Base-by-base conservation (phyloP, 1,284 basidiomycete genomes). In the Cryptococcus maquisensis region DNA sequence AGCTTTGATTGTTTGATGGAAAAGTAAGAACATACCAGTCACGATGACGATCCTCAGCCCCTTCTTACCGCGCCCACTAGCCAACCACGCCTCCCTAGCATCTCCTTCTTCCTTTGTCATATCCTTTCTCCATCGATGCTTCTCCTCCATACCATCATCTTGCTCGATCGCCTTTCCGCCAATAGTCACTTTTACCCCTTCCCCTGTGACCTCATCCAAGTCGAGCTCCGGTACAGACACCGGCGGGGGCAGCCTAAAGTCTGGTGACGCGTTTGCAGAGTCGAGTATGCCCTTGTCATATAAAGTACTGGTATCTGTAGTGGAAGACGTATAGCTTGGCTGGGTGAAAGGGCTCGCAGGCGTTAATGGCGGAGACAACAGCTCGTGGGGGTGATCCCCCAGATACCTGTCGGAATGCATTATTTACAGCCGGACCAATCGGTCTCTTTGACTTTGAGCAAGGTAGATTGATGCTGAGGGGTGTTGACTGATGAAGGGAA, bases 21-120 rank as follows among this genome's bases (percentile, higher is more conserved):
- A 21, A 28, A n/a, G 28, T 9, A 36, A n/a, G 47, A 26, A 63
- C 68, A 49, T 41, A 72, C 71, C 69, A 1, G 74, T 76, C 10
- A 76, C 74, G 52, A 76, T 74, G 45, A 76, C 72, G 32, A 76
- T 73, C 9, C 73, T 49, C 40, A 76, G 45, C 1, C 70, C 71
- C 18, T 56, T 62, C 47, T 71, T 62, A 10, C 71, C 72, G 49
- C 71, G 54, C 0, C 49, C 56, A 13, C 52, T 55, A 21, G 57
- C 55, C 10, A 76, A 43, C 71, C 72, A 73, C 28, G 43, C 60
- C 43, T 68, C 65, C 28, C 74, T 56, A 41, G 44, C 61, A 41
- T 66, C 64, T 43, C 55, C 62, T 52, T 70, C 66, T 24, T 65
- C 49, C 2, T 56, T 43, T 0, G 56, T 62, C 68, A 74, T 71